These are phyloP conservation scores for Cucumis cinereus DNA, from an alignment of 306 rosid genomes.

Conservation along the genomic window DNA sequence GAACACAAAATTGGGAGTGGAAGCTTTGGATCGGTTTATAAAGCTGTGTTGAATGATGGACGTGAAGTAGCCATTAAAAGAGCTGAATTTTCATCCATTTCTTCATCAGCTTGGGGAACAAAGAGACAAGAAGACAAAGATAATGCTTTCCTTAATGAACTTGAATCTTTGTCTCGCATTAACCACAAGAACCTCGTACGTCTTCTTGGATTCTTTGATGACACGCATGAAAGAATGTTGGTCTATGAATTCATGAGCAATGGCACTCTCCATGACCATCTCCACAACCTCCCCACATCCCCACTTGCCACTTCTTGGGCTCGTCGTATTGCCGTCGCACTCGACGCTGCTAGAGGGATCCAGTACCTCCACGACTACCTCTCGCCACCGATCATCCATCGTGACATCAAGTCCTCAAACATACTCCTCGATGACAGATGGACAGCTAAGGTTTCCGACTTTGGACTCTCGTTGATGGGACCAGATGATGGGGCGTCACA, in stretches of 20 bases:
- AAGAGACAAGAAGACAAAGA: constrained; percentile 67
- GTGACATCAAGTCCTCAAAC: constrained; percentile 65
- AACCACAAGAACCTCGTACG: constrained; percentile 75
- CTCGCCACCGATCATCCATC: constrained; percentile 57
- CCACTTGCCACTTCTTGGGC: constrained; percentile 35
- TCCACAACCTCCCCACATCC: constrained; percentile 42
- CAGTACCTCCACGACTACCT: constrained; percentile 54
- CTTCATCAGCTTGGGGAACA: constrained; percentile 14
- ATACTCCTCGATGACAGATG: constrained; percentile 42
- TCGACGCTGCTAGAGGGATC: constrained; percentile 70
- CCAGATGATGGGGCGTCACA: constrained; percentile 40
- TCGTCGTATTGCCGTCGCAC: constrained; percentile 34
- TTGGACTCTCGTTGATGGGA: constrained; percentile 62
- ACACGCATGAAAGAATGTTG: constrained; percentile 46
- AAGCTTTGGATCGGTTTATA: constrained; percentile 74
- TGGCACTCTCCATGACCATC: constrained; percentile 65
- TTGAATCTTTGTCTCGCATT: constrained; percentile 60
- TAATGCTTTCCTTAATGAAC: constrained; percentile 61
- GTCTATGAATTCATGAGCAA: constrained; percentile 67
- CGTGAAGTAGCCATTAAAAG: constrained; percentile 79
- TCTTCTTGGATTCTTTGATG: constrained; percentile 57
- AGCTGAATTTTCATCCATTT: constrained; percentile 40
- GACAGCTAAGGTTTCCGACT: constrained; percentile 58
- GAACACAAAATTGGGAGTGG: constrained; percentile 59
- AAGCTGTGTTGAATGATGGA: constrained; percentile 44